Evolutionary conservation across 192 early-diverging fungal genomes (phyloP).

Genomic region (Phycomyces blakesleeanus): DNA sequence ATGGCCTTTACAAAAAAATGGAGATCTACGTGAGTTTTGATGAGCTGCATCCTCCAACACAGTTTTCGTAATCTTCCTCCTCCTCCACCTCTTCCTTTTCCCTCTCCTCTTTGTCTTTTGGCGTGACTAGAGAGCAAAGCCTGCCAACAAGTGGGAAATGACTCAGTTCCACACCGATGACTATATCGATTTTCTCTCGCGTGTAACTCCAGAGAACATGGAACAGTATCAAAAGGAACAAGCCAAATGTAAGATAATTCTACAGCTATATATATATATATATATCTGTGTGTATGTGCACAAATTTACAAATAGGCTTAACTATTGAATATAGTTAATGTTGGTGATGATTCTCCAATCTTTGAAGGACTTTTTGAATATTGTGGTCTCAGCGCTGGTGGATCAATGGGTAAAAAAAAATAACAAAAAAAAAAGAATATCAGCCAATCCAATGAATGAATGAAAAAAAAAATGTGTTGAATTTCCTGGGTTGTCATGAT

Average conservation of each 20-base stretch:
- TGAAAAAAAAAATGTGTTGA: neutral
- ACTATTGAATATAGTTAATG: constrained; percentile 51
- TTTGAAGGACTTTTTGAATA: constrained; percentile 97
- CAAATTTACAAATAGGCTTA: no score
- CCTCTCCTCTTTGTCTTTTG: neutral
- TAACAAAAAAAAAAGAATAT: neutral
- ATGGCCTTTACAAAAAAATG: constrained; percentile 94
- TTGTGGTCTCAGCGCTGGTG: constrained; percentile 87
- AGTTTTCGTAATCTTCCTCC: neutral
- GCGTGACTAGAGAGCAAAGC: constrained; percentile 35
- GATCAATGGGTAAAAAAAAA: constrained; percentile 67
- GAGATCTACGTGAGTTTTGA: constrained; percentile 56
- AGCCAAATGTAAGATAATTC: constrained; percentile 47
- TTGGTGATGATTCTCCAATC: constrained; percentile 91
- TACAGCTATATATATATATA: constrained; percentile 20
- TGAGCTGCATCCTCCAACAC: neutral
- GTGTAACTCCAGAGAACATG: constrained; percentile 73
- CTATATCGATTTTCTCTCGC: constrained; percentile 83
- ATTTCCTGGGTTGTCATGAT: constrained; percentile 5
- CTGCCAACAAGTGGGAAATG: constrained; percentile 68
- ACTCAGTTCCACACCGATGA: constrained; percentile 92
- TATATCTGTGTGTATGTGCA: no score
- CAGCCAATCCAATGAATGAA: no score
- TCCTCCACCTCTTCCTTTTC: no score
- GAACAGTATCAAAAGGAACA: constrained; percentile 64